Conservation (phyloP, 495 filamentous ascomycete species). For the Lophium mytilinum region DNA sequence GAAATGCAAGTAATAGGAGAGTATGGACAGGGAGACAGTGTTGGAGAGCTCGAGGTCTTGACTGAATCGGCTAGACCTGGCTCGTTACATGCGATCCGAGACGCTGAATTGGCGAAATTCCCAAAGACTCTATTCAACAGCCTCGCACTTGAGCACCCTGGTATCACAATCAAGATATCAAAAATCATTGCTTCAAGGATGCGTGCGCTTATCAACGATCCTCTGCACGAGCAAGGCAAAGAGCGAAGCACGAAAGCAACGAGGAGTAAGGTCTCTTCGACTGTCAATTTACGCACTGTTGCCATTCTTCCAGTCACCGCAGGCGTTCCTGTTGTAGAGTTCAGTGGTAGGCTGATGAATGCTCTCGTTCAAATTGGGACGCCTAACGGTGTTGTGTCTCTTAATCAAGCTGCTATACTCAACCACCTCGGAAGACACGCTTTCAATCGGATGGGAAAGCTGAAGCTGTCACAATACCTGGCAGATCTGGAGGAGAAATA, state of each 20-base stretch:
- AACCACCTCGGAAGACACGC: slow-evolving; percentile 93
- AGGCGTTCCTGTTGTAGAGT: slow-evolving; percentile 90
- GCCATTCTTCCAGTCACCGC: slow-evolving; percentile 85
- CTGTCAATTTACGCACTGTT: slow-evolving; percentile 84
- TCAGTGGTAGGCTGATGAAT: slow-evolving; percentile 79
- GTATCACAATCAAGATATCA: slow-evolving; percentile 97
- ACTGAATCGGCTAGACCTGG: slow-evolving; percentile 85
- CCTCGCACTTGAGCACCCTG: slow-evolving; percentile 90
- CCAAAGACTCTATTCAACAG: slow-evolving; percentile 96
- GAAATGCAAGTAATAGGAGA: slow-evolving; percentile 87
- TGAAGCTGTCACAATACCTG: slow-evolving; percentile 91
- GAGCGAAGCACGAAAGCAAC: slow-evolving; percentile 44
- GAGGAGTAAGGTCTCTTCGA: slow-evolving; percentile 69
- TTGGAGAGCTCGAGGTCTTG: slow-evolving; percentile 94
- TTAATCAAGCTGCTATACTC: slow-evolving; percentile 88
- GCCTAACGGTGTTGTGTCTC: slow-evolving; percentile 77
- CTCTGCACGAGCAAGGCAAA: slow-evolving; percentile 47
- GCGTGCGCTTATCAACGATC: slow-evolving; percentile 78
- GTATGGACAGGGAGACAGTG: slow-evolving; percentile 94
- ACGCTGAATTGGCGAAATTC: slow-evolving; percentile 93
- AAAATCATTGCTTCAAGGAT: slow-evolving; percentile 96
- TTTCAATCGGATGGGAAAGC: slow-evolving; percentile 93
- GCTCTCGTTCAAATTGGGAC: slow-evolving; percentile 83
- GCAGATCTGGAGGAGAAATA: slow-evolving; percentile 97
- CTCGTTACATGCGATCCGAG: slow-evolving; percentile 90